These are phyloP conservation scores for Botrytis cinerea DNA, from an alignment of 2,329 filamentous ascomycete species.

Conservation along the genomic window DNA sequence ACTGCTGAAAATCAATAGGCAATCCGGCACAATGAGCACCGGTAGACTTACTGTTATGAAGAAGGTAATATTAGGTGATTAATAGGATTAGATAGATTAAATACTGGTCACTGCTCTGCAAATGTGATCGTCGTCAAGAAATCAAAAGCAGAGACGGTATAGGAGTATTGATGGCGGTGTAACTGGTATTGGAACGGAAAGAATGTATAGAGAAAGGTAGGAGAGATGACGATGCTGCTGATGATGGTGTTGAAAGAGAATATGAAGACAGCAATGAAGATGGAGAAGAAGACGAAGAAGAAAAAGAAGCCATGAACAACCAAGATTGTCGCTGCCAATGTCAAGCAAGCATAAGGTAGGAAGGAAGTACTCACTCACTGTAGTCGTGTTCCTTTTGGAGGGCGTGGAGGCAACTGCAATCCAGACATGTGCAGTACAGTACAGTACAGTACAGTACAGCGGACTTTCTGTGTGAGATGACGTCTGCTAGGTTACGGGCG, in stretches of 20 bases:
- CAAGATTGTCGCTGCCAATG: conserved; percentile 22
- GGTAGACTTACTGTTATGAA: conserved; percentile 17
- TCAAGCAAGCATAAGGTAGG: conserved; percentile 13
- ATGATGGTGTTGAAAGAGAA: neutral
- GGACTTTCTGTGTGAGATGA: conserved; percentile 21
- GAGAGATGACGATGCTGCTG: neutral
- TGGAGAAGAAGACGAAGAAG: neutral
- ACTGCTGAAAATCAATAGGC: conserved; percentile 6
- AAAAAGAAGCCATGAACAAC: conserved; percentile 21
- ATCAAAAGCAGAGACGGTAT: conserved; percentile 10
- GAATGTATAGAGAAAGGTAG: conserved; percentile 21
- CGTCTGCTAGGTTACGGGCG: conserved; percentile 18
- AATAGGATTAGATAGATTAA: conserved; percentile 15
- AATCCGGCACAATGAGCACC: neutral
- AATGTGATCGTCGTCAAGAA: conserved; percentile 23
- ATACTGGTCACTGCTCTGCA: conserved; percentile 30
- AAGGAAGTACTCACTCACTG: conserved; percentile 22
- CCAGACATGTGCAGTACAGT: neutral
- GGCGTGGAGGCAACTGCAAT: conserved; percentile 28
- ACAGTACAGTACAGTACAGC: conserved; percentile 10
- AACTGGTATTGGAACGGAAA: conserved; percentile 7
- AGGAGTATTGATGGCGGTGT: conserved; percentile 22
- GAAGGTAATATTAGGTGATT: conserved; percentile 11
- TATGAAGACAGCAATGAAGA: neutral
- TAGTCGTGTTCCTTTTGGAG: conserved; percentile 13